Base-by-base conservation (phyloP, 2,329 filamentous ascomycete species). In the Chaetomium olivaceum region DNA sequence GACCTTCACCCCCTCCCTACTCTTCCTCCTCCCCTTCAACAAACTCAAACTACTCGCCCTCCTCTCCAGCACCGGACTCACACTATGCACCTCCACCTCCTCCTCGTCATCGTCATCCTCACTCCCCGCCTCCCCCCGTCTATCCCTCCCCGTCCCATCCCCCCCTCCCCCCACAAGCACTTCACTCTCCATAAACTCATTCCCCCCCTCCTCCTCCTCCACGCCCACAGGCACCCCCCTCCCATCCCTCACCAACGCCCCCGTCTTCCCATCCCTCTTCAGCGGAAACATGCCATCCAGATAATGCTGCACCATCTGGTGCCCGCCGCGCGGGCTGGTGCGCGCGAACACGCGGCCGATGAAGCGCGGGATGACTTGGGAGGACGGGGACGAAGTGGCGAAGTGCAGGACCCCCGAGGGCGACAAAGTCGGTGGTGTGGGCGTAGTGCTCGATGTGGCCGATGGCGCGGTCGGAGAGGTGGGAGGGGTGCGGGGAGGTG, bases 391-490 rank as follows among this genome's bases (percentile, higher is more conserved):
- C 2, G 81, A 74, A 27, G 78, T 76, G 60, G 84, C 82, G 31
- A 91, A 92, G 74, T 91, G 84, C 43, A 94, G 79, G 6, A 93
- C 86, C 1, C 91, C 91, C 83, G 11, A 87, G 79, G 4, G 90
- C 85, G 2, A 94, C 90, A 70, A 92, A 91, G 71, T 95, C 91
- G 19, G 82, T 84, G 9, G 83, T 84, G 73, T 93, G 90, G 2
- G 88, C 89, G 72, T 93, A 95, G 76, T 95, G 91, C 76, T 95
- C 91, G 48, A 95, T 89, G 69, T 93, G 83, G 6, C 84, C 82
- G 60, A 94, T 88, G 2, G 85, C 84, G 50, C 80, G 78, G 67
- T 81, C 80, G 5, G 80, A 77, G 9, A 80, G 75, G 1, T 79
- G 74, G 3, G 73, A 71, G 1, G 77, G 74, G 6, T 76, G 77